Evolutionary conservation across 1,284 basidiomycete species (phyloP).

Genomic region (Laetiporus sulphureus): DNA sequence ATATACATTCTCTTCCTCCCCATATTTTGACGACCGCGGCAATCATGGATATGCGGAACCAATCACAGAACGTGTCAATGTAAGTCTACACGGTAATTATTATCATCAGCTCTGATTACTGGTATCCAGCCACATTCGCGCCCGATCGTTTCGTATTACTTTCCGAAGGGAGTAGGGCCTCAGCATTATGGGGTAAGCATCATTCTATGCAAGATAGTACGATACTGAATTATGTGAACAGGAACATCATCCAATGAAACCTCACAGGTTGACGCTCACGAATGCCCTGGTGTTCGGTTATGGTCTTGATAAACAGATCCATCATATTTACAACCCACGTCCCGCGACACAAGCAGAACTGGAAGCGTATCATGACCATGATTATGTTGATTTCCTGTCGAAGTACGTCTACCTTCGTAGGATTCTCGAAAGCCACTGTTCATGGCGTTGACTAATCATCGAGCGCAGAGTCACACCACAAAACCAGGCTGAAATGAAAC

Average conservation of each 20-base stretch:
- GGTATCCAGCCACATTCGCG: conserved; percentile 68
- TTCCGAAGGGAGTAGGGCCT: conserved; percentile 89
- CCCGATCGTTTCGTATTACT: conserved; percentile 93
- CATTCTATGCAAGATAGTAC: neutral
- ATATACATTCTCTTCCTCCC: conserved; percentile 62
- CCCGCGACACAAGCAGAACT: conserved; percentile 88
- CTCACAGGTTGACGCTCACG: conserved; percentile 89
- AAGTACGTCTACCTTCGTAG: conserved; percentile 41
- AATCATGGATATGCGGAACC: conserved; percentile 60
- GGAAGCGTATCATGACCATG: conserved; percentile 86
- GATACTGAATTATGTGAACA: conserved; percentile 24
- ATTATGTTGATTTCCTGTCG: conserved; percentile 94
- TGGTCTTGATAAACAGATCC: conserved; percentile 93
- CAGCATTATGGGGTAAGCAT: conserved; percentile 87
- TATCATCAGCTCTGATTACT: conserved; percentile 7
- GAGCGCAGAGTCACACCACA: conserved; percentile 72
- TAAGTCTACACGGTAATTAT: conserved; percentile 29
- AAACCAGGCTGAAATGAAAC: conserved; percentile 68
- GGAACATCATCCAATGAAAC: conserved; percentile 99
- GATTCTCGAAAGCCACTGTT: neutral
- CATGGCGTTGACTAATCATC: neutral
- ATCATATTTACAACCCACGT: conserved; percentile 85
- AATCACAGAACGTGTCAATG: conserved; percentile 68
- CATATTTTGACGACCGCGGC: conserved; percentile 71
- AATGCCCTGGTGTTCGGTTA: conserved; percentile 96